Evolutionary conservation across 305 asterid species (phyloP), one percentile per base, ranked within the genome.

Genomic region (Fraxinus velutina): DNA sequence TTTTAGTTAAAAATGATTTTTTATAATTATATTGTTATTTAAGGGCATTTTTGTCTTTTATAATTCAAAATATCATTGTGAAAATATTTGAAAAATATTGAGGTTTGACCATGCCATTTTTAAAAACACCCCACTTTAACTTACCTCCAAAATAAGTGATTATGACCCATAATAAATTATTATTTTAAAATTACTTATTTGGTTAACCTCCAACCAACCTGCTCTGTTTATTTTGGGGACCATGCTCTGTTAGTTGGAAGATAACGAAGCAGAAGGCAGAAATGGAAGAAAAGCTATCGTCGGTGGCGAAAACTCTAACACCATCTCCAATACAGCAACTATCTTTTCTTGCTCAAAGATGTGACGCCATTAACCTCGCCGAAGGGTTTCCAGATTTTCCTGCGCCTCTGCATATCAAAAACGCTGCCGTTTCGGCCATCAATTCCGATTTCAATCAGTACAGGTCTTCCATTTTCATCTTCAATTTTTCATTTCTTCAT

Each of bases 331-430:
- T 94, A 62, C 97, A 90, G 68, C 91, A 89, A 80, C 77, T 94
- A 9, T 93, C 97, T 1, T 79, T 10, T 78, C 95, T 93, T 5
- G 97, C 97, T 64, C 89, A 94, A 78, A 88, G 87, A 74, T 90
- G 95, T 89, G 90, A 90, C 74, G 98, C 97, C 82, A 75, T 94
- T 44, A 93, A 93, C 86, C 97, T 94, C 73, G 96, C 98, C 42
- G 95, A 90, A 86, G 98, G 98, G 22, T 92, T 92, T 80, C 98
- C 98, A 29, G 95, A 94, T 83, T 94, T 92, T 79, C 92, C 94
- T 13, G 97, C 98, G 0, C 96, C 97, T 21, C 22, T 76, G 0
- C 87, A 85, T 78, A 39, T 94, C 10, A 93, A 94, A 85, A 73
- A 84, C 36, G 97, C 97, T 39, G 98, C 97, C 84, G 86, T 91